Conservation (phyloP, 78 protist genomes). For the Kipferlia bialata region DNA sequence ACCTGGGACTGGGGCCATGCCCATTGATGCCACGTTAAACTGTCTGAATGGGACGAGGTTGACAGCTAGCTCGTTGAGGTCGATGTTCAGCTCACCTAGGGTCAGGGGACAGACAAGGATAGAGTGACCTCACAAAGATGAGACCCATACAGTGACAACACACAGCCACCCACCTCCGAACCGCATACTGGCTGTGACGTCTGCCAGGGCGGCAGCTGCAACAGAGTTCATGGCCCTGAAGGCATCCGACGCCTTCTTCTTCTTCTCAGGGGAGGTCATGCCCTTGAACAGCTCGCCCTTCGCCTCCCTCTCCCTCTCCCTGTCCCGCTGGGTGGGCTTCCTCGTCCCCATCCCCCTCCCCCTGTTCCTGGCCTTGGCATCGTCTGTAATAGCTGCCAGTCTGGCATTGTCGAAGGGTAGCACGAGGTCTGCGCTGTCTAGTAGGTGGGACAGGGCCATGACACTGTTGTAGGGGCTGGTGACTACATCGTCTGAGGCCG, state of each 20-base stretch:
- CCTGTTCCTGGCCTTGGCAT: no score
- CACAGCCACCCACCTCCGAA: no score
- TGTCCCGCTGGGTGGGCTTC: no score
- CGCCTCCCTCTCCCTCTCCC: no score
- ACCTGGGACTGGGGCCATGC: no score
- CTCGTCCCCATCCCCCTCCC: no score
- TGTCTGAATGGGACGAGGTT: conserved; percentile 67
- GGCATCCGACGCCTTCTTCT: not conserved
- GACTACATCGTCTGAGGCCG: conserved; percentile 53
- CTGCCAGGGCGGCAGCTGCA: not conserved
- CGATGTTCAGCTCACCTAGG: conserved; percentile 72
- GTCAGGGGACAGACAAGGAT: no score
- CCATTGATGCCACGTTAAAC: no score
- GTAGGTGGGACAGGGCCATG: not conserved
- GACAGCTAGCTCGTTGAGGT: conserved; percentile 59
- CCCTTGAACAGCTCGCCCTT: not conserved
- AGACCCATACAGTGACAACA: no score
- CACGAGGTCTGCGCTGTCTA: not conserved
- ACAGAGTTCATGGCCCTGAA: not conserved
- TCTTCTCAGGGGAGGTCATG: not conserved
- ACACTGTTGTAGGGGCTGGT: conserved; percentile 43
- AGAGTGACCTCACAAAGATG: no score
- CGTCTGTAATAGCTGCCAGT: no score
- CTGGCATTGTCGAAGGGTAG: not conserved
- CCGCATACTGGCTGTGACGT: not conserved